These are phyloP conservation scores for Hypoxylon fragiforme DNA, from an alignment of 495 filamentous ascomycete species.

Conservation along the genomic window DNA sequence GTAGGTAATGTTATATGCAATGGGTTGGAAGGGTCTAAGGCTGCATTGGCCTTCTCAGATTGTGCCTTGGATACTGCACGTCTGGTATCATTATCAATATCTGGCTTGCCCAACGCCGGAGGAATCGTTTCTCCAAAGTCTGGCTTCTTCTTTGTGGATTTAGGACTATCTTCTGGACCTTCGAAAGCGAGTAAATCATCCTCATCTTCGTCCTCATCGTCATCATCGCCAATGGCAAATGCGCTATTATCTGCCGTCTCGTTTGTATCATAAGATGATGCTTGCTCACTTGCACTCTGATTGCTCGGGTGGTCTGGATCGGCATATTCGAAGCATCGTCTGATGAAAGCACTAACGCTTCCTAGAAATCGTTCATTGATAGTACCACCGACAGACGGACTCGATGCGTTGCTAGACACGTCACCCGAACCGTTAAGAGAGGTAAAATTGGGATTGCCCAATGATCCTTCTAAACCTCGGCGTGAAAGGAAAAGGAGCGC, in stretches of 20 bases:
- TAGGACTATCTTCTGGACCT: constrained; percentile 43
- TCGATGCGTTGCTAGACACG: constrained; percentile 24
- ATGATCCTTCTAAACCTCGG: constrained; percentile 74
- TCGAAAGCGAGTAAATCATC: constrained; percentile 68
- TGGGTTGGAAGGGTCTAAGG: constrained; percentile 88
- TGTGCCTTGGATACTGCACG: constrained; percentile 56
- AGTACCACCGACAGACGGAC: constrained; percentile 46
- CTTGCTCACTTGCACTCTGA: constrained; percentile 40
- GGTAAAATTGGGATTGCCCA: constrained; percentile 55
- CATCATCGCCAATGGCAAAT: constrained; percentile 81
- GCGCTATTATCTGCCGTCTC: constrained; percentile 47
- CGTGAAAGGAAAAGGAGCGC: constrained; percentile 90
- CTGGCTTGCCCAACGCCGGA: constrained; percentile 30
- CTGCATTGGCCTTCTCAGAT: constrained; percentile 74
- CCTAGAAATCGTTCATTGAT: constrained; percentile 80
- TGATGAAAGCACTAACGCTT: constrained; percentile 92
- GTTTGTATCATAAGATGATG: constrained; percentile 26
- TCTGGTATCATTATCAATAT: constrained; percentile 26
- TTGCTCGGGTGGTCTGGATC: constrained; percentile 81
- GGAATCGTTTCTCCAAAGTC: constrained; percentile 24
- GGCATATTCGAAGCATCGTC: constrained; percentile 96
- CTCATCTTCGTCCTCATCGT: constrained; percentile 59
- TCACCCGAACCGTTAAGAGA: constrained; percentile 42
- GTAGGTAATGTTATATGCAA: constrained; percentile 96
- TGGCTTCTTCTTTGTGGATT: constrained; percentile 37